Percentiles rank a stretch among this genome's conserved stretches.
These are phyloP conservation scores for Haematococcus sp. DNA, from an alignment of 139 green algal genomes.

Conservation along the genomic window DNA sequence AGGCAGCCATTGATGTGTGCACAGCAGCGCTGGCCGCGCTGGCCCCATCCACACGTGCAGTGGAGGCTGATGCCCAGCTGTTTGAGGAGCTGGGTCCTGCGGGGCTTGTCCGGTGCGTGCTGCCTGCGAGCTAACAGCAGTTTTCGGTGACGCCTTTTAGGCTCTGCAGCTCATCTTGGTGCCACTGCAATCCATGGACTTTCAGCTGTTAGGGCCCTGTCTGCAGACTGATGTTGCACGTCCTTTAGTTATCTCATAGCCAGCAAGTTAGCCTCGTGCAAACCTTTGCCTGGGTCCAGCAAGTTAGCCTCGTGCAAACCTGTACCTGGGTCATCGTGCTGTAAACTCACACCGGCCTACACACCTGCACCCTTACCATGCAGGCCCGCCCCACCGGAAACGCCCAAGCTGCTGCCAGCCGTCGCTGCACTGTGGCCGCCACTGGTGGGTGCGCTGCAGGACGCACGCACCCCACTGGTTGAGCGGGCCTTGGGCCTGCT, in stretches of 20 bases:
- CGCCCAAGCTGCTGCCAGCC: slow-evolving; percentile 62
- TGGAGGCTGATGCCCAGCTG: slow-evolving; percentile 36
- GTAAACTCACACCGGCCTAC: too few relatives aligned
- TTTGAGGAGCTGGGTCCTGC: slow-evolving; percentile 21
- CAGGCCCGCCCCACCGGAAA: slow-evolving; percentile 48
- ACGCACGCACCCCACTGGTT: slow-evolving; percentile 43
- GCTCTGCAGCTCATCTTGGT: too few relatives aligned
- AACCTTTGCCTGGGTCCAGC: too few relatives aligned
- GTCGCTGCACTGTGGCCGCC: slow-evolving; percentile 63
- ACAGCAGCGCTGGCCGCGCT: slow-evolving; percentile 42
- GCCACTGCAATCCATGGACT: too few relatives aligned
- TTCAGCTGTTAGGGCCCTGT: too few relatives aligned
- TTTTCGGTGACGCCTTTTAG: too few relatives aligned
- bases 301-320: too few relatives aligned
- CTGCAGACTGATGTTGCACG: too few relatives aligned
- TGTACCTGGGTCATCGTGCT: too few relatives aligned
- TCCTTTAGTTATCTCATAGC: too few relatives aligned
- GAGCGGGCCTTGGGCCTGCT: slow-evolving; percentile 38
- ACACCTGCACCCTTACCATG: not conserved
- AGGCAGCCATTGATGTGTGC: slow-evolving; percentile 15
- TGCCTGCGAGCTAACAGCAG: too few relatives aligned
- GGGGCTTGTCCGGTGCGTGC: not conserved
- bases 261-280: too few relatives aligned
- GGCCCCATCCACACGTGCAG: slow-evolving; percentile 20
- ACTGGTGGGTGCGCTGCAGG: slow-evolving; percentile 55